Evolutionary conservation across 108 stramenopile genomes (phyloP), one percentile per base, ranked within the genome.

Genomic region (Conticribra weissflogii): DNA sequence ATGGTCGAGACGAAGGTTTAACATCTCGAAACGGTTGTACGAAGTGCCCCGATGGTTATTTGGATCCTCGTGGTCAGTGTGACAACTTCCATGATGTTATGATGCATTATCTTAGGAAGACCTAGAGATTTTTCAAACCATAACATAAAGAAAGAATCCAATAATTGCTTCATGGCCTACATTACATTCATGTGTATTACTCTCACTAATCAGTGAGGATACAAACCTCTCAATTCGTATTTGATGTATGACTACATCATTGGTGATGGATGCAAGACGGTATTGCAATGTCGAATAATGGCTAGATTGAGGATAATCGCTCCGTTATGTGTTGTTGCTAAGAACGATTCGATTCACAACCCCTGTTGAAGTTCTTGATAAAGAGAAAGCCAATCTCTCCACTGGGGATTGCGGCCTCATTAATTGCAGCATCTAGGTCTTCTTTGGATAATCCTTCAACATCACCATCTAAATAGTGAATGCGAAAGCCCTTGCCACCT

Each of bases 1-100:
- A 68, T 47, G 64, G 67, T 16, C 51, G 22, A 16, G 47, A 46
- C 2, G 55, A 52, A 69, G 79, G 72, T 4, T 34, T 74, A 27
- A 58, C 22, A 51, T 66, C 63, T 5, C 51, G 48, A 24, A 57
- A 28, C 31, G 57, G 8, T 3, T 70, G 68, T 44, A 47, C n/a
- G 28, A 36, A 48, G 12, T 70, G 68, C 44, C 68, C 57, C 5
- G 46, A 59, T 21, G 53, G 52, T 27, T 54, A 54, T n/a, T 32
- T 66, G 36, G 34, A 45, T 36, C 25, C 25, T 23, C 14, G 22
- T 55, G 21, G 36, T 9, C 36, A 41, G 36, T 41, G 54, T 25
- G 29, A 55, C 3, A 55, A 55, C 15, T 4, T 55, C 14, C 14
- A 55, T 55, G 14, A 21, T 8, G 24, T 55, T 21, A 21, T 55